A percentile compares a stretch with the other conserved stretches of the same genome.
Evolutionary conservation across 2,329 filamentous ascomycete genomes (phyloP).

Genomic region (Pestalotiopsis fici): DNA sequence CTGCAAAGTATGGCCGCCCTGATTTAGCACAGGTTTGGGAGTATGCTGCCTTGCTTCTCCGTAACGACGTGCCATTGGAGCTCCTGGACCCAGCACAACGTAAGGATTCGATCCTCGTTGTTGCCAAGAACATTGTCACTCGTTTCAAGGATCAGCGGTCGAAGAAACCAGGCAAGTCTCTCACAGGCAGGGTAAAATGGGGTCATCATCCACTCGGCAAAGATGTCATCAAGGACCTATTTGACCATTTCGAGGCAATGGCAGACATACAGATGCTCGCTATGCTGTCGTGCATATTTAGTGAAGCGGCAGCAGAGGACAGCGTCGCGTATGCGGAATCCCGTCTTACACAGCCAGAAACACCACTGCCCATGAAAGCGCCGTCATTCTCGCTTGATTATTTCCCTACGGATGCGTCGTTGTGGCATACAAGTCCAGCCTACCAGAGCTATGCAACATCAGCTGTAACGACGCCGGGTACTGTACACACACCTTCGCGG

Average conservation of each 20-base stretch:
- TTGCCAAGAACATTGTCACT: slow-evolving; percentile 64
- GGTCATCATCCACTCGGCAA: slow-evolving; percentile 65
- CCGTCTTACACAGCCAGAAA: slow-evolving; percentile 58
- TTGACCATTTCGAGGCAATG: slow-evolving; percentile 61
- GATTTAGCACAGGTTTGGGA: slow-evolving; percentile 84
- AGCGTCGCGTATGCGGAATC: slow-evolving; percentile 59
- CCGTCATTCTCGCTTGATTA: slow-evolving; percentile 69
- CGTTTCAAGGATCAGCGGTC: slow-evolving; percentile 28
- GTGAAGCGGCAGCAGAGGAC: slow-evolving; percentile 57
- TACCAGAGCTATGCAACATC: slow-evolving; percentile 56
- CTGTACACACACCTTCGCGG: slow-evolving; percentile 55
- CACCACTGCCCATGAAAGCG: slow-evolving; percentile 65
- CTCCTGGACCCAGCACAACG: slow-evolving; percentile 56
- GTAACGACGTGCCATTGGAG: slow-evolving; percentile 73
- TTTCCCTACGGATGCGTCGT: slow-evolving; percentile 58
- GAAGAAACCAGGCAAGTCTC: slow-evolving; percentile 20
- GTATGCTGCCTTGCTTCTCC: slow-evolving; percentile 75
- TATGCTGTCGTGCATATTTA: slow-evolving; percentile 71
- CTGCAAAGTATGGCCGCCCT: slow-evolving; percentile 66
- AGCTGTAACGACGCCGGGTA: slow-evolving; percentile 56
- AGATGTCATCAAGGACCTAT: slow-evolving; percentile 62
- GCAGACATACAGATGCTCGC: slow-evolving; percentile 71
- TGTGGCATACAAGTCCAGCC: slow-evolving; percentile 47
- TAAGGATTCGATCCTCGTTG: slow-evolving; percentile 64
- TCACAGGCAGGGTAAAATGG: slow-evolving; percentile 68